These are phyloP conservation scores for Podospora australis DNA, from an alignment of 495 filamentous ascomycete species.

Conservation along the genomic window DNA sequence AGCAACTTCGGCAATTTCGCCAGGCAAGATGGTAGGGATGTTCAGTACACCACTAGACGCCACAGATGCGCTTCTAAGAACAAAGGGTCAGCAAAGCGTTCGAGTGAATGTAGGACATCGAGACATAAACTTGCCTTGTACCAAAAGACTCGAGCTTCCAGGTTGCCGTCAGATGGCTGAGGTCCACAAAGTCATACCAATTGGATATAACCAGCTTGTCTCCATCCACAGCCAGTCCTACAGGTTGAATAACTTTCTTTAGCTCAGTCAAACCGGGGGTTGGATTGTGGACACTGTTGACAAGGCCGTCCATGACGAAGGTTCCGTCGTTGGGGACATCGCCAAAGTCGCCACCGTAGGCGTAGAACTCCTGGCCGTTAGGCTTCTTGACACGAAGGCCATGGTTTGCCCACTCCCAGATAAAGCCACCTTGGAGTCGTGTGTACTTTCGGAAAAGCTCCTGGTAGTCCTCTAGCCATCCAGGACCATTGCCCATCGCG, in stretches of 20 bases:
- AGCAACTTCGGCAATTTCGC: conserved; percentile 2
- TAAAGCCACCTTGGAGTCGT: conserved; percentile 60
- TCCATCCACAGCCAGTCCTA: conserved; percentile 28
- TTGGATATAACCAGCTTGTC: conserved; percentile 36
- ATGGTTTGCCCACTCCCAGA: conserved; percentile 73
- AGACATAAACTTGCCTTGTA: too few species aligned
- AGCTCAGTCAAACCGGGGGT: conserved; percentile 54
- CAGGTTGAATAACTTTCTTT: conserved; percentile 55
- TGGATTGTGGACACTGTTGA: conserved; percentile 51
- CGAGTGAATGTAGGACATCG: not conserved
- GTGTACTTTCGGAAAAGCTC: conserved; percentile 51
- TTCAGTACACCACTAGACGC: conserved; percentile 13
- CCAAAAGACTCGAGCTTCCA: conserved; percentile 16
- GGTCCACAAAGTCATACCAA: conserved; percentile 44
- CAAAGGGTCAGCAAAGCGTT: not conserved
- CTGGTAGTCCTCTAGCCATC: conserved; percentile 58
- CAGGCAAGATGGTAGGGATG: conserved; percentile 12
- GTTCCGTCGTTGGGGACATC: conserved; percentile 58
- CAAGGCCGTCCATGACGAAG: conserved; percentile 63
- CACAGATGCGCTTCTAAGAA: conserved; percentile 11
- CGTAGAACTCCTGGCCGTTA: conserved; percentile 50
- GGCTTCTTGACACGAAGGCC: conserved; percentile 49
- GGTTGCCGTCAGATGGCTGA: conserved; percentile 36
- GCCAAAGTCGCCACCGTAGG: conserved; percentile 62
- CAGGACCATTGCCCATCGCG: conserved; percentile 69